These are phyloP conservation scores for Stachybotrys echinatus DNA, from an alignment of 2,329 filamentous ascomycete genomes.

Conservation along the genomic window DNA sequence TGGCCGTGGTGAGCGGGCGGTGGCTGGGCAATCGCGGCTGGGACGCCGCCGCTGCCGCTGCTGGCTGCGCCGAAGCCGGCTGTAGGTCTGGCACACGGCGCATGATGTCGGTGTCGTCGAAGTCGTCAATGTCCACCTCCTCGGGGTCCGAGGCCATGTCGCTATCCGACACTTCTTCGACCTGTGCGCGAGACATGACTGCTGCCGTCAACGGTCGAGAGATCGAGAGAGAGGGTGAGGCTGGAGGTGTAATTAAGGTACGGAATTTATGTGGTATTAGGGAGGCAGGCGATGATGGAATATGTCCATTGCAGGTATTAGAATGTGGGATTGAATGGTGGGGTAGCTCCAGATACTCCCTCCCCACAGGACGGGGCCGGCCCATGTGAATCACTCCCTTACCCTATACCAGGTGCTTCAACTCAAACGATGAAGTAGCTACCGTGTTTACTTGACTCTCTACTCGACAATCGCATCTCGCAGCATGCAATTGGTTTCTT, in stretches of 20 bases:
- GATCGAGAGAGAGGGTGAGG: neutral
- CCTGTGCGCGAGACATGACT: slow-evolving; percentile 77
- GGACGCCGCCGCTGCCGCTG: slow-evolving; percentile 12
- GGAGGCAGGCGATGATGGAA: slow-evolving; percentile 4
- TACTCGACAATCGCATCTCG: too few species aligned
- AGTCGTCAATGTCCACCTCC: slow-evolving; percentile 73
- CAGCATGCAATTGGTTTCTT: too few species aligned
- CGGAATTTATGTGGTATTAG: too few species aligned
- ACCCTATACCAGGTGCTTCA: too few species aligned
- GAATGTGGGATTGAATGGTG: slow-evolving; percentile 4
- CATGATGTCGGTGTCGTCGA: slow-evolving; percentile 52
- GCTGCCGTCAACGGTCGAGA: slow-evolving; percentile 5
- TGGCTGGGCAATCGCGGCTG: slow-evolving; percentile 16
- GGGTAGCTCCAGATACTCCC: slow-evolving; percentile 11
- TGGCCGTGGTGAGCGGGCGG: slow-evolving; percentile 23
- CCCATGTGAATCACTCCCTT: too few species aligned
- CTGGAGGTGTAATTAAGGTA: too few species aligned
- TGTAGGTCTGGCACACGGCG: slow-evolving; percentile 33
- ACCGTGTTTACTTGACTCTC: too few species aligned
- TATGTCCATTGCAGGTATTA: neutral
- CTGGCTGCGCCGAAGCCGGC: slow-evolving; percentile 19
- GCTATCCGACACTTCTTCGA: slow-evolving; percentile 89
- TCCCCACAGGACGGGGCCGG: too few species aligned
- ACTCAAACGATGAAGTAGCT: too few species aligned
- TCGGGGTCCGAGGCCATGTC: slow-evolving; percentile 78